Evolutionary conservation across 164 flowering plant genomes (phyloP), one percentile per base, ranked within the genome.

Genomic region (Vitis amurensis): DNA sequence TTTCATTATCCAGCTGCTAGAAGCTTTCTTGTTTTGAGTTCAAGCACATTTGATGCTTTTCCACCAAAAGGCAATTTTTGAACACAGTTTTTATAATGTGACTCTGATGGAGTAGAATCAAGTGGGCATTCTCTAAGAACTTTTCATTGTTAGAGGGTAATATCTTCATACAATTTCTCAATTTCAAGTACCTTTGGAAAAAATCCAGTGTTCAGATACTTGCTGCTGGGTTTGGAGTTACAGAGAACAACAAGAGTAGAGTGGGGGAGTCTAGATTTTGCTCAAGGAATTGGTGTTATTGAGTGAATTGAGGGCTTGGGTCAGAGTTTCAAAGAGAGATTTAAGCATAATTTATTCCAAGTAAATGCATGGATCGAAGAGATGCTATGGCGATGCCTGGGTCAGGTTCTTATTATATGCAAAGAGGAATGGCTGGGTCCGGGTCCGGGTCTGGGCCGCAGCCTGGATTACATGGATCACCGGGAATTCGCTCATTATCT

Each of bases 331-430:
- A 68, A 3, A 13, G 55, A 63, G 14, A 67, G 19, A 61, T 37
- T 57, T 19, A 49, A 53, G 51, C 31, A 44, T 68, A 64, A 70
- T 65, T 59, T 66, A 17, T 67, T 71, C 3, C 15, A 71, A 76
- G 85, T 92, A 87, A 85, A 89, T 88, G 94, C 87, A 94, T 91
- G 98, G 98, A 94, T 84, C 90, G 90, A 72, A 86, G 93, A 73
- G 94, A 91, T 73, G 81, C 86, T 50, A 89, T 94, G 94, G 71
- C 88, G 71, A 73, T 89, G 67, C 68, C 90, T 2, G 93, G 90
- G 53, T 78, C 92, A 5, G 75, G 75, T 50, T 72, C 92, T 61
- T 94, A 82, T 70, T 91, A 80, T 74, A 82, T 91, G 77, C 92
- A 81, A 67, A 83, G 93, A 79, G 91, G 93, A 59, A 71, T 89